Conservation (phyloP, 2,329 filamentous ascomycete genomes). For the Talaromyces sp. region DNA sequence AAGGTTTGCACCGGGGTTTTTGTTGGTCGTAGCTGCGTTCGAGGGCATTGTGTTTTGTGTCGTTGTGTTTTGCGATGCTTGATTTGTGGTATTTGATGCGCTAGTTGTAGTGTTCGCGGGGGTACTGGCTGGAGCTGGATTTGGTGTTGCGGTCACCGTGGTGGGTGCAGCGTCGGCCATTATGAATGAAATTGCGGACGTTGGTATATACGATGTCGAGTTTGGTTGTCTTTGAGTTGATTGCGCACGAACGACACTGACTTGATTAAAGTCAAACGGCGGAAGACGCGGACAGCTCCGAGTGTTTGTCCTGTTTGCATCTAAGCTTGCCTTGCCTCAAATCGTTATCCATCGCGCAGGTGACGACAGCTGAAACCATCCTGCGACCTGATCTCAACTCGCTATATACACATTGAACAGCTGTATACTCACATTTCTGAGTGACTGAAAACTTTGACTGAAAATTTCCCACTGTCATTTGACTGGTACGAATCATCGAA, state of each 20-base stretch:
- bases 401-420: background rate
- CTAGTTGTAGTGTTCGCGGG: constrained; percentile 6
- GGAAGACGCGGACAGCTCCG: background rate
- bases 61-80: background rate
- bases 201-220: background rate
- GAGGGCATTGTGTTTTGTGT: background rate
- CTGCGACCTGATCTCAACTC: background rate
- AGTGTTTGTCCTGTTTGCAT: constrained; percentile 39
- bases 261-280: background rate
- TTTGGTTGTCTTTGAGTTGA: background rate
- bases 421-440: background rate
- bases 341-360: background rate
- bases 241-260: background rate
- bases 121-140: constrained; percentile 22
- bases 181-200: background rate
- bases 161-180: constrained; percentile 13
- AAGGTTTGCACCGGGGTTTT: constrained; percentile 15
- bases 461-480: background rate
- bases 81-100: background rate
- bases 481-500: background rate
- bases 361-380: background rate
- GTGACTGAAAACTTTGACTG: no score
- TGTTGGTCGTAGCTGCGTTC: background rate
- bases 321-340: background rate
- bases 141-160: background rate